These are phyloP conservation scores for Geotrichum australiense DNA, from an alignment of 1,139 yeast genomes.

Conservation along the genomic window DNA sequence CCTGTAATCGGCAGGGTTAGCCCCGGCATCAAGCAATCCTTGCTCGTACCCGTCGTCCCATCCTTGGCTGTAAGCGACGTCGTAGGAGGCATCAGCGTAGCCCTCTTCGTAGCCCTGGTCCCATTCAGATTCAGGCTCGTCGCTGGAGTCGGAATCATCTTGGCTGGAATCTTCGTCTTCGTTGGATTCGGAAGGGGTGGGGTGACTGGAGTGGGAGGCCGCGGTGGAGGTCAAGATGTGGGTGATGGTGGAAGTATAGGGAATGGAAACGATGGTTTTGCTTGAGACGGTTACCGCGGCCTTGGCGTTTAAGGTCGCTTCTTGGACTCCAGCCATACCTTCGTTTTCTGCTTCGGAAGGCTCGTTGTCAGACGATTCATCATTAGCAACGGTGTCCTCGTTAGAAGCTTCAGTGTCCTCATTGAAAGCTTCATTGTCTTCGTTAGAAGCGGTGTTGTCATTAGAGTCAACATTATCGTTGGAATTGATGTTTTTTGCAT, in stretches of 20 bases:
- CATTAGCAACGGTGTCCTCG: no score
- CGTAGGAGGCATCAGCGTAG: constrained; percentile 9
- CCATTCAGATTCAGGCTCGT: not conserved
- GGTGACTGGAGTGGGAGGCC: not conserved
- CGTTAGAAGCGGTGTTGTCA: no score
- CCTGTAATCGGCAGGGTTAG: not conserved
- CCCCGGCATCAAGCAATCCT: constrained; percentile 5
- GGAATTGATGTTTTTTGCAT: no score
- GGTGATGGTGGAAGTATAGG: constrained; percentile 4
- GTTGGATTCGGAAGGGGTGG: not conserved
- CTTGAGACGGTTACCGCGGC: no score
- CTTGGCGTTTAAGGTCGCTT: no score
- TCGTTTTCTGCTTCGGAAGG: no score
- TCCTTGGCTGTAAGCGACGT: constrained; percentile 11
- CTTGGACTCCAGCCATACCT: no score
- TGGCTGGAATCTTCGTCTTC: not conserved
- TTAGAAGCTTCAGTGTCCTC: no score
- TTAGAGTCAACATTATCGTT: no score
- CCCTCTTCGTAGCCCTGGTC: constrained; percentile 6
- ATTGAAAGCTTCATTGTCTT: no score
- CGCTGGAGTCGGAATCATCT: not conserved
- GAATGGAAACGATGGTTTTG: not conserved
- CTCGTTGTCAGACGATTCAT: no score
- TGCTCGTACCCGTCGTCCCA: constrained; percentile 8
- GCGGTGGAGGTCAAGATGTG: not conserved